Percentiles rank a stretch among this genome's conserved stretches.
phyloP scores from a whole-genome alignment of 2,329 filamentous ascomycete species.

The Macrophomina tecta region DNA sequence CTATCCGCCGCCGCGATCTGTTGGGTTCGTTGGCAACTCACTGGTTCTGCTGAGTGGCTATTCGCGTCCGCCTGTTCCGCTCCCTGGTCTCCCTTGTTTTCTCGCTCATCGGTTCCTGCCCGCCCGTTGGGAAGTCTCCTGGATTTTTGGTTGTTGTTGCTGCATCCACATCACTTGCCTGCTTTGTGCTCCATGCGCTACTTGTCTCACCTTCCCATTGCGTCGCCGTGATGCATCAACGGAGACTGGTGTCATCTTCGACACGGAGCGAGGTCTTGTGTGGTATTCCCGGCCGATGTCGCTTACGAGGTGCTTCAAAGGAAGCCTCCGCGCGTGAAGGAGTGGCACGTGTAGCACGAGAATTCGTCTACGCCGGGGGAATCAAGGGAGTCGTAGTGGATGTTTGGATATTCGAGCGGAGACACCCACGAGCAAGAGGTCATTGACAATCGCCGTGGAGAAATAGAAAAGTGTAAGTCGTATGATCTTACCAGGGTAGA shows the following conservation, averaged over 20 bases:
- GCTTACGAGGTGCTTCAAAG: background rate
- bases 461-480: no score
- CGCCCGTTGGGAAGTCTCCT: background rate
- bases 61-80: background rate
- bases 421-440: no score
- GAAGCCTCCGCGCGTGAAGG: background rate
- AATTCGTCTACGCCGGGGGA: background rate
- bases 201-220: slow-evolving; percentile 18
- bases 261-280: background rate
- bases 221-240: background rate
- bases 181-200: slow-evolving; percentile 1
- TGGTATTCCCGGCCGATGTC: background rate
- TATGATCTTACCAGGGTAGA: no score
- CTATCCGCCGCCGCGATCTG: slow-evolving; percentile 18
- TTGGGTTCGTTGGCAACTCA: background rate
- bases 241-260: background rate
- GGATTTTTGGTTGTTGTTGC: background rate
- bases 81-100: no score
- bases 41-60: background rate
- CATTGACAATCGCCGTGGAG: no score
- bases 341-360: background rate
- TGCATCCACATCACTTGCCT: slow-evolving; percentile 5
- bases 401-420: background rate
- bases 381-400: background rate
- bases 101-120: background rate